Conservation (phyloP, 495 filamentous ascomycete genomes). For the Neurospora sp. region DNA sequence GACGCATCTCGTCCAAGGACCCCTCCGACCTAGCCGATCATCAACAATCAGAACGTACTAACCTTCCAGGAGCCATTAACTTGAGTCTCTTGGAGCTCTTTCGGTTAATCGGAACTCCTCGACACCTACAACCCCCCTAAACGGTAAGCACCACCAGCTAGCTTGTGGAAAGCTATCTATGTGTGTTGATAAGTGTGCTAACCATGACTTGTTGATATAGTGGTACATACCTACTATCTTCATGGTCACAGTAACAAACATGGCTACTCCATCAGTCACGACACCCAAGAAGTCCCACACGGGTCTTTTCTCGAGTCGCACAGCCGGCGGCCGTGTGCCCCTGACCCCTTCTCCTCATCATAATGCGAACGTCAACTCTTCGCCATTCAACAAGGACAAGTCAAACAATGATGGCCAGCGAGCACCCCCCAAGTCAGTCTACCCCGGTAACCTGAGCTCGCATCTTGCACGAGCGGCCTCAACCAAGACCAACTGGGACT, state of each 20-base stretch:
- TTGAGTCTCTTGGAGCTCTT: constrained; percentile 55
- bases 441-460: constrained; percentile 57
- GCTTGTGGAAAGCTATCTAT: background rate
- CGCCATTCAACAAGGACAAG: constrained; percentile 74
- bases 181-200: constrained; percentile 5
- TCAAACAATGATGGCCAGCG: constrained; percentile 38
- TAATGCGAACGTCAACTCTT: constrained; percentile 45
- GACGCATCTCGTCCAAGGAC: constrained; percentile 26
- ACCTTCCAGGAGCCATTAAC: constrained; percentile 52
- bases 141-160: constrained; percentile 30
- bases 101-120: constrained; percentile 33
- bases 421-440: constrained; percentile 54
- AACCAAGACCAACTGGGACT: constrained; percentile 55
- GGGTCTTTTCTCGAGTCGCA: constrained; percentile 83
- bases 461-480: constrained; percentile 60
- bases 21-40: constrained; percentile 40
- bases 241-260: constrained; percentile 38
- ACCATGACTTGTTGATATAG: constrained; percentile 31
- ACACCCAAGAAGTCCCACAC: constrained; percentile 91
- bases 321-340: constrained; percentile 88
- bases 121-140: constrained; percentile 19
- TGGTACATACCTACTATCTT: constrained; percentile 22
- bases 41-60: constrained; percentile 40
- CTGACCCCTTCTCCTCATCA: constrained; percentile 81
- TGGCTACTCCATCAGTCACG: constrained; percentile 82